Conservation (phyloP, 148 eudicot species). For the Drosera capensis region DNA sequence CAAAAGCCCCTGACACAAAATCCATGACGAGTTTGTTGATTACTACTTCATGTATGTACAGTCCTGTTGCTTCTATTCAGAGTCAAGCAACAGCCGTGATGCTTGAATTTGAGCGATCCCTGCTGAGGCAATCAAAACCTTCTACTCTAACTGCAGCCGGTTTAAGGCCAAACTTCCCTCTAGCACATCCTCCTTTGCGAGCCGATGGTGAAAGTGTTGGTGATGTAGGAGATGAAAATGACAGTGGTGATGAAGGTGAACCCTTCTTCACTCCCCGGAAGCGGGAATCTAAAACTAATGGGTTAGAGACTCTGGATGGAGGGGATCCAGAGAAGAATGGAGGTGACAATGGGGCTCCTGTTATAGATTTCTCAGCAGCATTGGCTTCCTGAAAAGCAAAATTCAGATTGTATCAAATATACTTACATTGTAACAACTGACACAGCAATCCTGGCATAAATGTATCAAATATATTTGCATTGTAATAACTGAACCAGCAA, state of each 20-base stretch:
- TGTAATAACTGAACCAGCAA: background rate
- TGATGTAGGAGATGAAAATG: no score
- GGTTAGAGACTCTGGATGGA: conserved; percentile 45
- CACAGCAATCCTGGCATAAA: background rate
- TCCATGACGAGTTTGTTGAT: no score
- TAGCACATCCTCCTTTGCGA: conserved; percentile 32
- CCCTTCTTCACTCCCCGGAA: conserved; percentile 24
- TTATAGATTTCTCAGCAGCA: conserved; percentile 17
- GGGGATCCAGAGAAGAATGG: conserved; percentile 50
- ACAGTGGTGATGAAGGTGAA: conserved; percentile 16
- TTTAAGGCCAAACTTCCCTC: conserved; percentile 21
- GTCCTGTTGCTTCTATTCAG: background rate
- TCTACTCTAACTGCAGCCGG: conserved; percentile 43
- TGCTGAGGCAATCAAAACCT: conserved; percentile 48
- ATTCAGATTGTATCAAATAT: background rate
- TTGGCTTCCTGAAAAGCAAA: conserved; percentile 21
- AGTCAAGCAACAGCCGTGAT: conserved; percentile 42
- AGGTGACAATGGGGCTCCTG: conserved; percentile 24
- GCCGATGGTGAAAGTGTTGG: conserved; percentile 20
- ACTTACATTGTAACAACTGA: background rate
- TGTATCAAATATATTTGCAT: background rate
- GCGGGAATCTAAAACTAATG: conserved; percentile 29
- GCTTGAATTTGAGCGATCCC: conserved; percentile 27
- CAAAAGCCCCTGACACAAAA: background rate
- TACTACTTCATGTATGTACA: background rate